Evolutionary conservation across 768 basidiomycete species (phyloP), one percentile per base, ranked within the genome.

Genomic region (Mrakia blollopis): DNA sequence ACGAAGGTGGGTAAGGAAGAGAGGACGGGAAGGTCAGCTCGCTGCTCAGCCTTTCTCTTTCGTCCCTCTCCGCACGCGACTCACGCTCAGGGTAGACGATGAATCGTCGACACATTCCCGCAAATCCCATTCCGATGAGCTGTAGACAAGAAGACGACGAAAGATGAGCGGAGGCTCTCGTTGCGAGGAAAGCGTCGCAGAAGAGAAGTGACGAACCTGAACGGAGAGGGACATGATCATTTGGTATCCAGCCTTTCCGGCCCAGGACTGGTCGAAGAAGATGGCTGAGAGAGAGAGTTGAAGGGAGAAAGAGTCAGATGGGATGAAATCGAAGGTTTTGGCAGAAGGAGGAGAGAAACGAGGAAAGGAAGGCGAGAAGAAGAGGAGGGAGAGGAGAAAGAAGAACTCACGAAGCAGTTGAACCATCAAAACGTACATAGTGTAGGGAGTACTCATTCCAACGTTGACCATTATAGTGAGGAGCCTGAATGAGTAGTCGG

Each of bases 251-350:
- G 80, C 78, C 57, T 76, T 68, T 62, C 70, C 62, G 10, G 82
- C 85, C 79, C 80, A 86, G 78, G 47, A 60, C 74, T 82, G 79
- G 41, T 81, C 80, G 80, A 81, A 83, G 78, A 80, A 82, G 23
- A 77, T 73, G 23, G 62, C 52, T 54, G 52, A 16, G 18, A 16
- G 50, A 54, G 25, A 5, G 25, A 25, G 14, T 35, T 30, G n/a
- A 25, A 57, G 16, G 39, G 65, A 35, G 65, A 52, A 25, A 18
- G 18, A 52, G 52, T 7, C 6, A 52, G 23, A 35, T 35, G 65
- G 65, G 35, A 9, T 13, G 65, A 41, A 11, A 11, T 4, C 23
- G 32, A 39, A 68, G 32, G 65, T n/a, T n/a, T n/a, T n/a, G n/a
- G n/a, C n/a, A n/a, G n/a, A n/a, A n/a, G n/a, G n/a, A n/a, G n/a